Evolutionary conservation across 768 basidiomycete genomes (phyloP).

Genomic region (Suillus fuscotomentosus): DNA sequence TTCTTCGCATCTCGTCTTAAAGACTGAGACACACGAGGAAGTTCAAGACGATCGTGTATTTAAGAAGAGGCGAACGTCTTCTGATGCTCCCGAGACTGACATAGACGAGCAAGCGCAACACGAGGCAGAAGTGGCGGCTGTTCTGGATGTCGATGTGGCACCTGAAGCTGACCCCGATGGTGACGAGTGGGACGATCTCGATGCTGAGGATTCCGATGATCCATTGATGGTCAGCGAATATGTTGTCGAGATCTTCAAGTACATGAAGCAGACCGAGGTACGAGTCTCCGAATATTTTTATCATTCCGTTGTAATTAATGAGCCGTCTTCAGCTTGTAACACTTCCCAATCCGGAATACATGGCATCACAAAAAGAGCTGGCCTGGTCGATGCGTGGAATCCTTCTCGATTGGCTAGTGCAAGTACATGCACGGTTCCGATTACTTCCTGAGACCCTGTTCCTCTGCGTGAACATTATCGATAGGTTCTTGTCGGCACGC

Average conservation of each 20-base stretch:
- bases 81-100: constrained; percentile 49
- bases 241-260: constrained; percentile 89
- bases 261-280: constrained; percentile 86
- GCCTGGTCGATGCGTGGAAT: constrained; percentile 89
- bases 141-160: constrained; percentile 47
- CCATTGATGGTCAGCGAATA: constrained; percentile 98
- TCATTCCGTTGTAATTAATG: background rate
- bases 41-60: constrained; percentile 57
- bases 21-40: constrained; percentile 42
- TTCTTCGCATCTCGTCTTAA: constrained; percentile 29
- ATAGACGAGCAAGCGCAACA: constrained; percentile 39
- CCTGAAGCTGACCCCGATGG: constrained; percentile 65
- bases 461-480: constrained; percentile 83
- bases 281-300: background rate
- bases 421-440: constrained; percentile 84
- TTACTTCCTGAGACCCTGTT: constrained; percentile 91
- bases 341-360: constrained; percentile 83
- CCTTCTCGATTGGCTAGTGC: constrained; percentile 91
- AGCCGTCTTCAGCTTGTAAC: constrained; percentile 53
- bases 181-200: constrained; percentile 85
- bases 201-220: constrained; percentile 88
- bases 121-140: constrained; percentile 35
- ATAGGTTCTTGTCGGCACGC: constrained; percentile 69
- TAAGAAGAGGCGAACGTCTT: constrained; percentile 79
- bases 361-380: constrained; percentile 78